phyloP scores from a whole-genome alignment of 345 rosid genomes.

The Nephelium lappaceum region DNA sequence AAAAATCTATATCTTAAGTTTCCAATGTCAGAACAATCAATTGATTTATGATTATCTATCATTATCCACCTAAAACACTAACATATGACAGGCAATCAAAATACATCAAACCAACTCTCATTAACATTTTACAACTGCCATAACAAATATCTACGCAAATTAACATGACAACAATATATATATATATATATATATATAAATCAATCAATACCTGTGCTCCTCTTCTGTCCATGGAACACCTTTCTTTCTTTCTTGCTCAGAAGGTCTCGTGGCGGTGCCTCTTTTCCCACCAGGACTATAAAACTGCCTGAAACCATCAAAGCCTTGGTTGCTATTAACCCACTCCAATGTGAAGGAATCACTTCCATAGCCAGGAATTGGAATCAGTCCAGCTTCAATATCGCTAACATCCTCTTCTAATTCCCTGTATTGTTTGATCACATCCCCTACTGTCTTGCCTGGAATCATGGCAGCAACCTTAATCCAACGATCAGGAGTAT shows the following conservation, averaged over 20 bases:
- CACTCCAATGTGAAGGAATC: constrained; percentile 89
- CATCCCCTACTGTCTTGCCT: constrained; percentile 88
- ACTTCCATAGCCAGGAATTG: constrained; percentile 69
- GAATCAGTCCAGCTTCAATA: constrained; percentile 91
- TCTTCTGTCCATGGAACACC: constrained; percentile 99
- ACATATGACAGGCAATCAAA: background rate
- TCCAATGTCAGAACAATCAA: background rate
- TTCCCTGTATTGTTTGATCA: constrained; percentile 86
- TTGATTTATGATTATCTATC: background rate
- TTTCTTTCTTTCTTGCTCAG: constrained; percentile 94
- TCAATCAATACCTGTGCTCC: constrained; percentile 78
- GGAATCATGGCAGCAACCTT: constrained; percentile 92
- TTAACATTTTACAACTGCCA: constrained; percentile 1
- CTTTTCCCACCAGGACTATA: constrained; percentile 68
- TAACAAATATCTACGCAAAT: background rate
- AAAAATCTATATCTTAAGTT: background rate
- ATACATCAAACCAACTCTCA: background rate
- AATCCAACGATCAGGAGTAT: constrained; percentile 89
- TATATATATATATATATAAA: background rate
- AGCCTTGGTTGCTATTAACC: constrained; percentile 47
- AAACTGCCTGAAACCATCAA: constrained; percentile 48
- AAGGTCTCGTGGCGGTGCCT: constrained; percentile 53
- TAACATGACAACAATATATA: background rate
- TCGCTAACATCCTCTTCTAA: constrained; percentile 92
- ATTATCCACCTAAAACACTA: background rate